Evolutionary conservation across 306 rosid genomes (phyloP).

Genomic region (Vigna hirtella): DNA sequence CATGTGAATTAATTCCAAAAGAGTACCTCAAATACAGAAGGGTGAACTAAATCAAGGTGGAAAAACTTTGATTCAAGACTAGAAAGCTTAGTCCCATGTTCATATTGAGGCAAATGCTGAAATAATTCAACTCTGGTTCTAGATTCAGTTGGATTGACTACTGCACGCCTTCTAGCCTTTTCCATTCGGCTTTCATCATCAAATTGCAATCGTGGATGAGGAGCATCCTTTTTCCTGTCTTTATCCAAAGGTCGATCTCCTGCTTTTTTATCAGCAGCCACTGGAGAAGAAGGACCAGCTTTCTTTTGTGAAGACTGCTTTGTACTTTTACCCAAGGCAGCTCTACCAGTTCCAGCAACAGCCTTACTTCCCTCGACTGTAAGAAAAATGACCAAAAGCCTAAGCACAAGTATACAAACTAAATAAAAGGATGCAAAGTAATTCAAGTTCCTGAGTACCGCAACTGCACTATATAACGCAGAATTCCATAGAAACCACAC

Average conservation of each 20-base stretch:
- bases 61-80: conserved; percentile 76
- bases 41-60: conserved; percentile 78
- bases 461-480: conserved; percentile 16
- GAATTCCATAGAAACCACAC: not conserved
- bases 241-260: conserved; percentile 67
- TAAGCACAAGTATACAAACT: conserved; percentile 33
- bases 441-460: conserved; percentile 10
- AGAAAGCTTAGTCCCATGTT: conserved; percentile 75
- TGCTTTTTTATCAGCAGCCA: conserved; percentile 66
- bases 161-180: conserved; percentile 77
- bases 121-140: conserved; percentile 84
- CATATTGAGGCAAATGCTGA: conserved; percentile 90
- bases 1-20: conserved; percentile 22
- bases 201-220: conserved; percentile 85
- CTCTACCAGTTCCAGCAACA: conserved; percentile 52
- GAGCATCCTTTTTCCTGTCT: conserved; percentile 87
- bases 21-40: conserved; percentile 81
- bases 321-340: conserved; percentile 48
- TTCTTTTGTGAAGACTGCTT: conserved; percentile 69
- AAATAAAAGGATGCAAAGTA: conserved; percentile 20
- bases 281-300: conserved; percentile 53
- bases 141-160: conserved; percentile 82
- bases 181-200: conserved; percentile 77
- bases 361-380: conserved; percentile 57
- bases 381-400: conserved; percentile 37